Percentiles rank a stretch among this genome's conserved stretches.
These are phyloP conservation scores for Xanthoconium stramineum DNA, from an alignment of 768 basidiomycete genomes.

Conservation along the genomic window DNA sequence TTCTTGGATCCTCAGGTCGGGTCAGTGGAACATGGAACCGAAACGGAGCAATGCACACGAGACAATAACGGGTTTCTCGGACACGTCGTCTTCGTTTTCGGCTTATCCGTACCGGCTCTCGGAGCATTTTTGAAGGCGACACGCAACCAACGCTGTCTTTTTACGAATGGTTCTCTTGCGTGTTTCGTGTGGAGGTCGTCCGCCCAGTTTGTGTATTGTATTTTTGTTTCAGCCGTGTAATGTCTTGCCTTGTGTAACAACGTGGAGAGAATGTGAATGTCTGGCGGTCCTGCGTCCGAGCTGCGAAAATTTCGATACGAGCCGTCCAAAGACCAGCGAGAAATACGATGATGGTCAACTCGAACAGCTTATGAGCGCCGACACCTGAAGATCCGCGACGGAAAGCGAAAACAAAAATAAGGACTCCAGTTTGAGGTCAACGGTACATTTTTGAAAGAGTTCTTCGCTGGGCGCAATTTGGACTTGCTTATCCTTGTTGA, in stretches of 20 bases:
- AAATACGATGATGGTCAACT: too few relatives aligned
- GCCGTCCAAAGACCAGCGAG: too few relatives aligned
- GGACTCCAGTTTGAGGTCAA: too few relatives aligned
- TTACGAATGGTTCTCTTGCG: not conserved
- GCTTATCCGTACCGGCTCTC: constrained; percentile 17
- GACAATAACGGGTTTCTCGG: constrained; percentile 8
- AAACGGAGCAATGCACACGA: constrained; percentile 10
- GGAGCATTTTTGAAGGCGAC: constrained; percentile 10
- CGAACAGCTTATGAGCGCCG: too few relatives aligned
- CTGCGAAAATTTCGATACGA: too few relatives aligned
- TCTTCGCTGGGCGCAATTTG: not conserved
- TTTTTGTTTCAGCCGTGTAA: constrained; percentile 1
- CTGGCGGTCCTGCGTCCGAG: too few relatives aligned
- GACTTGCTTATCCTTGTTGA: constrained; percentile 10
- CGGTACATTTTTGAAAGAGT: too few relatives aligned
- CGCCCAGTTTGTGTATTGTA: not conserved
- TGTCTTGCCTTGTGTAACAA: not conserved
- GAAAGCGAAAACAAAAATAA: too few relatives aligned
- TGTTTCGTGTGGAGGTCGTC: not conserved
- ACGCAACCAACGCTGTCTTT: not conserved
- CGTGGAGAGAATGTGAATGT: too few relatives aligned
- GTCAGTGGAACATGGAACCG: constrained; percentile 19
- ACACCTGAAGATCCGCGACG: too few relatives aligned
- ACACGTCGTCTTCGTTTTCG: constrained; percentile 15
- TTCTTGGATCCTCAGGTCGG: constrained; percentile 23